Evolutionary conservation across 495 filamentous ascomycete species (phyloP), one percentile per base, ranked within the genome.

Genomic region (Aspergillus taichungensis): DNA sequence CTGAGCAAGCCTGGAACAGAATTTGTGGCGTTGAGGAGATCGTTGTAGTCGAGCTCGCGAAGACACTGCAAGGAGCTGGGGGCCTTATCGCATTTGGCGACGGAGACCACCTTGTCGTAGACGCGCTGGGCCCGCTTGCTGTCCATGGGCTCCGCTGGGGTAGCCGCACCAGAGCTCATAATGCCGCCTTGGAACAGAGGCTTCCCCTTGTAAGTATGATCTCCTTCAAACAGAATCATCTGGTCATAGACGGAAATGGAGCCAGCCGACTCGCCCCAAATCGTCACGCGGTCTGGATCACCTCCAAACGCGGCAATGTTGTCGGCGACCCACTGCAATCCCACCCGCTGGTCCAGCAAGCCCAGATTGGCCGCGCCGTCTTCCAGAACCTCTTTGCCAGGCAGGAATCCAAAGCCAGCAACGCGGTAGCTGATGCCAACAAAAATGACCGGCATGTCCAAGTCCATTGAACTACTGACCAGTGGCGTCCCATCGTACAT

Each of bases 341-440:
- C 75, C 1, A 67, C 60, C 0, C 67, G 60, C 57, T 79, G 76
- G 42, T 81, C 77, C 5, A 74, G 64, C 7, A 81, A 53, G 13
- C 68, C 69, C 10, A 76, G 56, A 33, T 76, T 79, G 14, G 82
- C 55, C 0, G 81, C 68, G 7, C 82, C 84, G 49, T 85, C 83
- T 14, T 67, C 65, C 5, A 79, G 69, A 31, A 87, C 71, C 62
- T 87, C 83, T 43, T 76, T 74, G 8, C 82, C 78, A 0, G 85
- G 81, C 8, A 89, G 59, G 51, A 88, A 88, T 0, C 86, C 86
- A 56, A 79, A 85, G 0, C 82, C 69, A 0, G 84, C 84, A 8
- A 88, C 77, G 4, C 85, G 80, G 54, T 88, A 88, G 60, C 86
- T 90, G 60, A 89, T 80, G 37, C 78, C 80, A 4, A 91, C 79